Percentiles rank a stretch among this genome's conserved stretches.
These are phyloP conservation scores for Hordeum pubiflorum DNA, from an alignment of 202 grass and related monocot genomes.

Conservation along the genomic window DNA sequence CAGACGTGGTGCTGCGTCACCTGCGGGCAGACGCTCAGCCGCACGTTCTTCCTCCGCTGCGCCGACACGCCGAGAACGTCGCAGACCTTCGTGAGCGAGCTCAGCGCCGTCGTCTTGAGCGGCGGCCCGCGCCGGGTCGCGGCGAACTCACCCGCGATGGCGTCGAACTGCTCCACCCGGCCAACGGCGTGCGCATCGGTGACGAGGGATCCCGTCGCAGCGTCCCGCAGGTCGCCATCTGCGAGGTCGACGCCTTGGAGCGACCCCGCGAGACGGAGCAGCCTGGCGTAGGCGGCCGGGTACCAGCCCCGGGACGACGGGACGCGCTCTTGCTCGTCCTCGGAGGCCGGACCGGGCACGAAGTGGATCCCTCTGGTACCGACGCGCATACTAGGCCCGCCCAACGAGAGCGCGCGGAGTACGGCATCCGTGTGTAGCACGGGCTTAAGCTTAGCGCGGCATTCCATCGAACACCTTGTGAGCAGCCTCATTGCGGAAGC, in stretches of 20 bases:
- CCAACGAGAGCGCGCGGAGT: not conserved
- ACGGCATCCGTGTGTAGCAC: not conserved
- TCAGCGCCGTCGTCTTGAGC: conserved; percentile 28
- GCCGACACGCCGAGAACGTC: conserved; percentile 64
- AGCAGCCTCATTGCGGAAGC: not conserved
- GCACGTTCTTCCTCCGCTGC: conserved; percentile 58
- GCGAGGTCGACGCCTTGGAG: conserved; percentile 28
- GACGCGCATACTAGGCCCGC: not conserved
- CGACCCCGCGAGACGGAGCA: conserved; percentile 47
- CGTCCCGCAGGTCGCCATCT: conserved; percentile 23
- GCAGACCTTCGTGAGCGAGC: conserved; percentile 55
- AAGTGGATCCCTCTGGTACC: conserved; percentile 20
- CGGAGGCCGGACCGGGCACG: not conserved
- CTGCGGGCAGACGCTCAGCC: conserved; percentile 69
- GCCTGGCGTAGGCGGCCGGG: conserved; percentile 46
- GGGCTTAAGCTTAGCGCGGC: not conserved
- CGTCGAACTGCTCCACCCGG: conserved; percentile 49
- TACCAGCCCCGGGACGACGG: conserved; percentile 44
- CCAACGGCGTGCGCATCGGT: conserved; percentile 13
- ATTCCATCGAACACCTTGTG: conserved; percentile 47
- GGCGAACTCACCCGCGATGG: conserved; percentile 42
- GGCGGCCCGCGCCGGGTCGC: conserved; percentile 2
- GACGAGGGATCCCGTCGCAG: conserved; percentile 22
- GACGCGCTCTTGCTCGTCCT: conserved; percentile 12
- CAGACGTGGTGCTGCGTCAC: conserved; percentile 76